Conservation (phyloP, 306 rosid species). For the Prunus salicina region DNA sequence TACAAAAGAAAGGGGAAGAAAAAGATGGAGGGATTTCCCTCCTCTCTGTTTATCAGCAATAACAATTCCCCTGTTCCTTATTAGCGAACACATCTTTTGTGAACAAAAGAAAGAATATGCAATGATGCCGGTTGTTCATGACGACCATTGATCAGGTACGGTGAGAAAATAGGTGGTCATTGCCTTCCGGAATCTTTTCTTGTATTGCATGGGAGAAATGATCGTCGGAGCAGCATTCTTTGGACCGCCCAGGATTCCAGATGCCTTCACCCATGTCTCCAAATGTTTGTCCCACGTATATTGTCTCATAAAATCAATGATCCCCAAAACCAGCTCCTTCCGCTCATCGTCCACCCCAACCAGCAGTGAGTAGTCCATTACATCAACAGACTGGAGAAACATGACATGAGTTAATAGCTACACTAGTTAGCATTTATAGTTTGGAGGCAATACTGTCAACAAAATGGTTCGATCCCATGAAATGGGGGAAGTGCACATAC, state of each 20-base stretch:
- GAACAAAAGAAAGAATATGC: conserved; percentile 32
- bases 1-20: conserved; percentile 15
- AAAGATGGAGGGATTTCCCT: conserved; percentile 31
- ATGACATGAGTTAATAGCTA: background rate
- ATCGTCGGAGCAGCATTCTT: conserved; percentile 88
- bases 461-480: background rate
- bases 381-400: conserved; percentile 75
- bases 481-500: background rate
- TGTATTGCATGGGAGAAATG: conserved; percentile 88
- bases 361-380: conserved; percentile 93
- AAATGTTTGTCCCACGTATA: conserved; percentile 99
- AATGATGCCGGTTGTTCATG: conserved; percentile 22
- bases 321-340: conserved; percentile 87
- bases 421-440: too few relatives aligned
- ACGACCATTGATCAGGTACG: conserved; percentile 81
- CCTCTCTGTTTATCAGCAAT: conserved; percentile 25
- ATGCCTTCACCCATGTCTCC: conserved; percentile 95
- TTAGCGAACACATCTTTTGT: conserved; percentile 27
- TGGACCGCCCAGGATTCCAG: conserved; percentile 92
- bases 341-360: conserved; percentile 94
- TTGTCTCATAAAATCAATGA: conserved; percentile 96
- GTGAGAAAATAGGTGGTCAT: conserved; percentile 96
- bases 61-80: conserved; percentile 28
- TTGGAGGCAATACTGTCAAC: background rate
- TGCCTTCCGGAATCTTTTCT: conserved; percentile 93